Evolutionary conservation across 495 filamentous ascomycete species (phyloP).

Genomic region (Aspergillus sparsus): DNA sequence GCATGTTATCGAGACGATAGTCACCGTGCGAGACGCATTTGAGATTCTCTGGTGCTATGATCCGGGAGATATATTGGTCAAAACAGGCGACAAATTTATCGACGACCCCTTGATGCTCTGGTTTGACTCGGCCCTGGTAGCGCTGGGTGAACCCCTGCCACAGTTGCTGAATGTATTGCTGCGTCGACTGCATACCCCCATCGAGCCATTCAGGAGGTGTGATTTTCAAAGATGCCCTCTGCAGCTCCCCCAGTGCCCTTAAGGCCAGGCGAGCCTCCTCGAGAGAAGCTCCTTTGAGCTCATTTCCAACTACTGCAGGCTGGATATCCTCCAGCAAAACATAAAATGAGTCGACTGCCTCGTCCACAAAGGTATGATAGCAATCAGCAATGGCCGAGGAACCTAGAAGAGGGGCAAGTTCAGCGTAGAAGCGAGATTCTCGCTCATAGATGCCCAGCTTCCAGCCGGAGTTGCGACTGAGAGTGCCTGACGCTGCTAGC

Average conservation of each 20-base stretch:
- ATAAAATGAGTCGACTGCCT: not conserved
- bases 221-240: not conserved
- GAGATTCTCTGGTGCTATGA: not conserved
- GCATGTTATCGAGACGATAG: conserved; percentile 1
- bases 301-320: not conserved
- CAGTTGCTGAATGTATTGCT: not conserved
- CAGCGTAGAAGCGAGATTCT: conserved; percentile 4
- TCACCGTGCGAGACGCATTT: not conserved
- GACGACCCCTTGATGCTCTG: not conserved
- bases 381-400: not conserved
- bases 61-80: not conserved
- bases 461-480: not conserved
- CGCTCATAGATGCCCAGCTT: conserved; percentile 8
- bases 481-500: not conserved
- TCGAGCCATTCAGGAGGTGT: not conserved
- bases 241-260: not conserved
- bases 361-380: not conserved
- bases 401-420: not conserved
- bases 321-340: conserved; percentile 3
- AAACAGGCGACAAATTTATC: not conserved
- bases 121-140: not conserved
- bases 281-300: not conserved
- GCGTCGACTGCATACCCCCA: not conserved
- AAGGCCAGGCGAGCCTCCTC: not conserved
- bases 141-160: not conserved